Conservation (phyloP, 352 stramenopile species). For the Globisporangium canariense region DNA sequence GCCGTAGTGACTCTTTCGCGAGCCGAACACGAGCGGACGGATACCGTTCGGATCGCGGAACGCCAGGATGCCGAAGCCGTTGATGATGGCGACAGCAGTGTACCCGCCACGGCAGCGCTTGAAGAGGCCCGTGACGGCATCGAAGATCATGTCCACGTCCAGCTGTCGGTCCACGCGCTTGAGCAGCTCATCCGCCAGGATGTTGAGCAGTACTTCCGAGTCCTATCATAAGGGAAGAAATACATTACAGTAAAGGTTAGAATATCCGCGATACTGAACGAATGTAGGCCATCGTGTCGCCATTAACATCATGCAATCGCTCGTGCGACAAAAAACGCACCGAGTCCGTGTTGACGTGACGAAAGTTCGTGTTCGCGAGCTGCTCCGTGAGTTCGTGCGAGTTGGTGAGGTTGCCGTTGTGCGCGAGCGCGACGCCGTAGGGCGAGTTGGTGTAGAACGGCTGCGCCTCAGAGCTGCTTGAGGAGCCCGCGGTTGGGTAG, state of each 20-base stretch:
- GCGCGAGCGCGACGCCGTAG: conserved; percentile 96
- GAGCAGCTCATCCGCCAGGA: conserved; percentile 96
- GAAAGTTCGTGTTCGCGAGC: conserved; percentile 90
- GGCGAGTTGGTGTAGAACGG: conserved; percentile 99
- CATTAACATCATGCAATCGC: neutral
- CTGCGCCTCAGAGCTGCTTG: conserved; percentile 90
- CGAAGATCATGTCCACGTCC: conserved; percentile 84
- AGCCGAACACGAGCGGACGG: conserved; percentile 94
- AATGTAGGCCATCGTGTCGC: neutral
- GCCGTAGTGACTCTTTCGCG: conserved; percentile 73
- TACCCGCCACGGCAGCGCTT: conserved; percentile 95
- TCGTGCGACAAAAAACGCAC: conserved; percentile 16
- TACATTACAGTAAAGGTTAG: neutral
- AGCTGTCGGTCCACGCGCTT: conserved; percentile 68
- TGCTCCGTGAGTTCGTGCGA: conserved; percentile 93
- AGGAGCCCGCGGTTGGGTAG: conserved; percentile 97
- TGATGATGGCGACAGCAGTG: conserved; percentile 96
- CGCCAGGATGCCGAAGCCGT: conserved; percentile 96
- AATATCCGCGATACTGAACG: neutral
- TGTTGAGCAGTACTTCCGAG: conserved; percentile 98
- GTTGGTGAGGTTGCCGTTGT: conserved; percentile 99
- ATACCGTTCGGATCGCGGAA: conserved; percentile 99
- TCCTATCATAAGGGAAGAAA: conserved; percentile 48
- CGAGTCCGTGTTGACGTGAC: conserved; percentile 98
- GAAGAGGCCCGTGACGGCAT: conserved; percentile 91